Base-by-base conservation (phyloP, 768 basidiomycete genomes). In the Austroboletus eburneus region DNA sequence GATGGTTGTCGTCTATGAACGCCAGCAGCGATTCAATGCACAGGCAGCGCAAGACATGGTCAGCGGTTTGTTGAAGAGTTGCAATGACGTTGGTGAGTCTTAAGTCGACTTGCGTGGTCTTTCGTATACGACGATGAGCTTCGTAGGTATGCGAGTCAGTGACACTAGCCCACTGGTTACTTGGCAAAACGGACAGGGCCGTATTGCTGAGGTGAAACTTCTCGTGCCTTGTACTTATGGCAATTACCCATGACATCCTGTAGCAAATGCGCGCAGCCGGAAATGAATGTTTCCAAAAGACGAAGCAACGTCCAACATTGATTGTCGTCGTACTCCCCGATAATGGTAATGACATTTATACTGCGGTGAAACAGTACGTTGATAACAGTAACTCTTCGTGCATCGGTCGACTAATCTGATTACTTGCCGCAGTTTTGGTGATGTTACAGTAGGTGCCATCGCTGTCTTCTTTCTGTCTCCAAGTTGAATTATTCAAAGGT, bases 331-430 rank as follows among this genome's bases (percentile, higher is more conserved):
- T 91, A 33, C 71, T 91, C 17, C 89, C 87, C 0, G 84, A 90
- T 50, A 78, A 77, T 2, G 84, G 81, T 1, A 81, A 84, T 34
- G 86, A 91, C 42, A 78, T 88, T 9, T 91, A 91, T 55, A 81
- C 76, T 2, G 78, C 80, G 17, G 77, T 90, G 21, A 91, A 91
- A 67, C 83, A 88, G 87, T 91, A 57, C 51, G 81, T 73, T 45
- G 17, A 39, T 24, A 43, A 21, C 2, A 17, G 17, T 22, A n/a
- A 42, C 16, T 33, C 39, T 24, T 35, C 46, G 4, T 24, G 16
- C 36, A 22, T 36, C 18, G 17, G 42, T 23, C 45, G 10, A 52
- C 49, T n/a, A n/a, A n/a, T n/a, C n/a, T 46, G 23, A 48, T 36
- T 17, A 13, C n/a, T n/a, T 12, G 25, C 48, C 58, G 32, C 46